These are phyloP conservation scores for Calonectria leucothoes DNA, from an alignment of 2,329 filamentous ascomycete species.

Conservation along the genomic window DNA sequence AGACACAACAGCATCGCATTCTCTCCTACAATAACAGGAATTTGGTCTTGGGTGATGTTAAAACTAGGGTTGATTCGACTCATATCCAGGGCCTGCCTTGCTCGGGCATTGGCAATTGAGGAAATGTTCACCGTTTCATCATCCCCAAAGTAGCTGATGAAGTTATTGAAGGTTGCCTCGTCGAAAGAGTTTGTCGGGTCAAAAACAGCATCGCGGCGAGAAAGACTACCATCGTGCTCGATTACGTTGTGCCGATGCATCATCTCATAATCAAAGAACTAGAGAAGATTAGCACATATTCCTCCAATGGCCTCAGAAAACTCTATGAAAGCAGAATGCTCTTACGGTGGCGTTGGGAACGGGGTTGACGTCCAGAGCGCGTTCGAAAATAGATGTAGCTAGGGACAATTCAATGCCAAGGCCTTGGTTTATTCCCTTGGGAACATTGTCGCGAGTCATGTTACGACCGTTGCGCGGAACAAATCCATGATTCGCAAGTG, in stretches of 20 bases:
- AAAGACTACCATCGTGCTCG: neutral
- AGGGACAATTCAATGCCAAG: neutral
- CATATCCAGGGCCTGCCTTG: neutral
- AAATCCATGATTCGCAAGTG: neutral
- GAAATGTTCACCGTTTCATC: neutral
- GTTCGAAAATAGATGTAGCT: neutral
- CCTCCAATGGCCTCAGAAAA: neutral
- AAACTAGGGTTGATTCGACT: neutral
- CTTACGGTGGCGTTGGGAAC: neutral
- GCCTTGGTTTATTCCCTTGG: neutral
- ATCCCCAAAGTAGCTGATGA: neutral
- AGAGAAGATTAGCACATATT: neutral
- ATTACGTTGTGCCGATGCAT: neutral
- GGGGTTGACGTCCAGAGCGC: neutral
- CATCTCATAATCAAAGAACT: neutral
- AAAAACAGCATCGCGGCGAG: neutral
- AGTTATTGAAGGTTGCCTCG: neutral
- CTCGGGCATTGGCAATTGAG: neutral
- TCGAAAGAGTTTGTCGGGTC: neutral
- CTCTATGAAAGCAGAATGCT: neutral
- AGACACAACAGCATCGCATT: neutral
- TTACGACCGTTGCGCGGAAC: neutral
- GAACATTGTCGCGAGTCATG: neutral
- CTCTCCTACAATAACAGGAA: neutral
- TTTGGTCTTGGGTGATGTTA: neutral